Evolutionary conservation across 257 asterid species (phyloP), one percentile per base, ranked within the genome.

Genomic region (Capsicum rhomboideum): DNA sequence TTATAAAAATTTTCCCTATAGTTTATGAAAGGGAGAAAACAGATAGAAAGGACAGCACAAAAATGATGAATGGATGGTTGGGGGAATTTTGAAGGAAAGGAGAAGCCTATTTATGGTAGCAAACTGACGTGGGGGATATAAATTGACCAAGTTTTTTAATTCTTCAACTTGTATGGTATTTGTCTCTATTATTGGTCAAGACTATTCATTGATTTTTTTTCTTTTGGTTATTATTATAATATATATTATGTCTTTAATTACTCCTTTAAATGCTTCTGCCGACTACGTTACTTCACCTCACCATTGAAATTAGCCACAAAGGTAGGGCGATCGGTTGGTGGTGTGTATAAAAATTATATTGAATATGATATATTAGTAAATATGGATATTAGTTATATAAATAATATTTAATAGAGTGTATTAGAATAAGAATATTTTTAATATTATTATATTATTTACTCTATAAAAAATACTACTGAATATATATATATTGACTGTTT

Each of bases 31-130:
- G n/a, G 78, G 23, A 29, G n/a, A 17, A 31, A 17, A 6, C 12
- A 9, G 46, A 34, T 63, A 66, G 2, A 49, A 26, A 37, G 50
- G 78, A 82, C 28, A 63, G 18, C 50, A 81, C 44, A 29, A 46
- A 68, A 68, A 68, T 67, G 31, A 44, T 46, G 42, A 26, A 75
- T 26, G 44, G 50, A 29, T 72, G 75, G 80, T 49, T 61, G 81
- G 81, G 75, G 66, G 34, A 13, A 54, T 26, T 44, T 49, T n/a
- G 55, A 63, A 17, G n/a, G 18, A 20, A 61, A 6, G 18, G 55
- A 75, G 58, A 46, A 66, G 26, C 40, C 58, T 78, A 83, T 84
- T 90, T 90, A 87, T 90, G 88, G 89, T 68, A 79, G 71, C 84
- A 86, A 59, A 72, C 71, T 50, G 84, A 84, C 85, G 84, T 83